Evolutionary conservation across 2,329 filamentous ascomycete genomes (phyloP).

Genomic region (Neonectria ditissima): DNA sequence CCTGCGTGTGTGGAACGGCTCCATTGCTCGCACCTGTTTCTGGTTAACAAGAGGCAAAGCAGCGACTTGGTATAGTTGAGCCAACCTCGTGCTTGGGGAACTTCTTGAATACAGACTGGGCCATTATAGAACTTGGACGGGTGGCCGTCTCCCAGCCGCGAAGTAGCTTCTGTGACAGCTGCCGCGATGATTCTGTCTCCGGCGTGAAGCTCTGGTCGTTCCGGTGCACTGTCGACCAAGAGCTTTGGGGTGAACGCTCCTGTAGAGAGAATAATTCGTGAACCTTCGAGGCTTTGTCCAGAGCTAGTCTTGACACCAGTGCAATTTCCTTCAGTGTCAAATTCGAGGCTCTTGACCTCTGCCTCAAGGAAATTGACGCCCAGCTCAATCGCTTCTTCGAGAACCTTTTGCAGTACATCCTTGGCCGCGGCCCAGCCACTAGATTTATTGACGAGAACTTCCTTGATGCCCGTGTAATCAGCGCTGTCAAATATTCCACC

Average conservation of each 20-base stretch:
- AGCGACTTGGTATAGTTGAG: too few species aligned
- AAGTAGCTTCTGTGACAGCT: slow-evolving; percentile 1
- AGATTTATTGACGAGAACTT: slow-evolving; percentile 2
- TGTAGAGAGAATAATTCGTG: background rate
- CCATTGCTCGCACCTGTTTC: background rate
- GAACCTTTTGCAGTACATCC: background rate
- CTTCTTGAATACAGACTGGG: slow-evolving; percentile 1
- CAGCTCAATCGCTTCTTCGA: background rate
- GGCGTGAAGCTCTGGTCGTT: background rate
- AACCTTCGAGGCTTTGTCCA: background rate
- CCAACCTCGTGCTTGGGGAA: background rate
- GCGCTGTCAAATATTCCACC: background rate
- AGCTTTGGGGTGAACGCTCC: slow-evolving; percentile 8
- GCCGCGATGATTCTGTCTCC: slow-evolving; percentile 3
- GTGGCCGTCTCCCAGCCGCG: background rate
- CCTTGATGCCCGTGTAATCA: slow-evolving; percentile 2
- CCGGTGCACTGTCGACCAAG: background rate
- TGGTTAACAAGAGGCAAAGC: background rate
- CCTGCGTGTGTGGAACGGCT: background rate
- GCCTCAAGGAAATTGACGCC: background rate
- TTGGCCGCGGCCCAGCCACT: slow-evolving; percentile 3
- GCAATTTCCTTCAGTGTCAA: background rate
- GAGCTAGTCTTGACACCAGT: slow-evolving; percentile 2
- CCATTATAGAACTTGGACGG: background rate
- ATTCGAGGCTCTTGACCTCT: background rate